phyloP scores from a whole-genome alignment of 148 eudicot species.

The Fagopyrum tataricum region DNA sequence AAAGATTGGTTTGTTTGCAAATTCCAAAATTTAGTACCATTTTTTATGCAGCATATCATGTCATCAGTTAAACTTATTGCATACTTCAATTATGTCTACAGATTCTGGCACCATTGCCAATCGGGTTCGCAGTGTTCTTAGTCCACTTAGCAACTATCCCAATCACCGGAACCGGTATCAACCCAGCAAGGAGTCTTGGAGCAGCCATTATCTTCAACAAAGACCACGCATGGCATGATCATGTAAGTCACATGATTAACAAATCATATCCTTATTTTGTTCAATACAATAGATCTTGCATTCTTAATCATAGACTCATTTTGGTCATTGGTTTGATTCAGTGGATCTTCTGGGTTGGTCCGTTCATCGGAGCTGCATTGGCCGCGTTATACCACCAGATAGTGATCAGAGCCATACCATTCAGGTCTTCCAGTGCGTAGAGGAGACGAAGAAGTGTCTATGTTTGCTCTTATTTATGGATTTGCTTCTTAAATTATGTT shows the following conservation, averaged over 20 bases:
- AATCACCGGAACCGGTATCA: conserved; percentile 45
- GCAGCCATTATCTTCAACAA: conserved; percentile 42
- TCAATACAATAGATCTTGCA: neutral
- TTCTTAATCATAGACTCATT: neutral
- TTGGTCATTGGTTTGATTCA: conserved; percentile 11
- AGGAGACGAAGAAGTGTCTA: neutral
- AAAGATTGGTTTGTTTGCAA: neutral
- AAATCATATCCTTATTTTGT: neutral
- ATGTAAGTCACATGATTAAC: conserved; percentile 16
- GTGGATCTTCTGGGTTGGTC: conserved; percentile 53
- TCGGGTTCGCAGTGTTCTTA: conserved; percentile 43
- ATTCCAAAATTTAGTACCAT: neutral
- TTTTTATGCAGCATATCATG: neutral
- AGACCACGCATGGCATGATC: conserved; percentile 40
- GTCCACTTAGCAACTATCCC: conserved; percentile 46
- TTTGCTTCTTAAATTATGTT: conserved; percentile 2
- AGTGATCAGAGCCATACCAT: conserved; percentile 41
- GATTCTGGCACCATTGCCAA: conserved; percentile 48
- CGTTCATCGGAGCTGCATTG: conserved; percentile 45
- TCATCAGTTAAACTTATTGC: neutral
- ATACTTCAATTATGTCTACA: conserved; percentile 15
- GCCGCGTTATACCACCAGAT: conserved; percentile 42
- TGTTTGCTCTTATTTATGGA: neutral
- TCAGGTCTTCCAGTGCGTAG: conserved; percentile 28
- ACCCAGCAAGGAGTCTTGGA: conserved; percentile 45